phyloP scores from a whole-genome alignment of 2,329 filamentous ascomycete genomes.

The Cryphonectria parasitica region DNA sequence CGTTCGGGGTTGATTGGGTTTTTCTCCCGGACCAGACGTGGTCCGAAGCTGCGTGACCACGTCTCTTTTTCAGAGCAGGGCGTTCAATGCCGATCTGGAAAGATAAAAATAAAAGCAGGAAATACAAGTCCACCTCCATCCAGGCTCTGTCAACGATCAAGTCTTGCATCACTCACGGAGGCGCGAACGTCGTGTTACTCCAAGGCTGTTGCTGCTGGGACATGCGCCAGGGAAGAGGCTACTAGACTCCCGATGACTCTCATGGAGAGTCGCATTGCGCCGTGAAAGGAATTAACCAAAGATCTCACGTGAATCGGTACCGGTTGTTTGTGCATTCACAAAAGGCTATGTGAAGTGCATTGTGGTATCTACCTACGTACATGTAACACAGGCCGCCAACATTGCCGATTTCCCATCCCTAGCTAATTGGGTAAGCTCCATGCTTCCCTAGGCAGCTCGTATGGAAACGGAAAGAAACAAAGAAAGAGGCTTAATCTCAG shows the following conservation, averaged over 20 bases:
- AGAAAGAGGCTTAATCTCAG: not conserved
- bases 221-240: not conserved
- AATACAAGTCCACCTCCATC: constrained; percentile 6
- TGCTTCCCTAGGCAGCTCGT: not conserved
- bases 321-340: not conserved
- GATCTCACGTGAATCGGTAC: not conserved
- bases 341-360: not conserved
- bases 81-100: constrained; percentile 13
- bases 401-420: not conserved
- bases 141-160: not conserved
- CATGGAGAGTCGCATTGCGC: not conserved
- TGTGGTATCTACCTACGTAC: constrained; percentile 14
- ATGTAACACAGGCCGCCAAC: not conserved
- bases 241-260: no score
- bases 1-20: constrained; percentile 18
- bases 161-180: not conserved
- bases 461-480: not conserved
- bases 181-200: not conserved
- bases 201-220: not conserved
- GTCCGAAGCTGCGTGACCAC: constrained; percentile 1
- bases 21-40: constrained; percentile 17
- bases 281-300: not conserved
- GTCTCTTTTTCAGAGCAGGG: constrained; percentile 16
- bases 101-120: not conserved
- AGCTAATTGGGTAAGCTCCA: not conserved